Evolutionary conservation across 2,329 filamentous ascomycete genomes (phyloP), one percentile per base, ranked within the genome.

Genomic region (Hypoxylon sp.): DNA sequence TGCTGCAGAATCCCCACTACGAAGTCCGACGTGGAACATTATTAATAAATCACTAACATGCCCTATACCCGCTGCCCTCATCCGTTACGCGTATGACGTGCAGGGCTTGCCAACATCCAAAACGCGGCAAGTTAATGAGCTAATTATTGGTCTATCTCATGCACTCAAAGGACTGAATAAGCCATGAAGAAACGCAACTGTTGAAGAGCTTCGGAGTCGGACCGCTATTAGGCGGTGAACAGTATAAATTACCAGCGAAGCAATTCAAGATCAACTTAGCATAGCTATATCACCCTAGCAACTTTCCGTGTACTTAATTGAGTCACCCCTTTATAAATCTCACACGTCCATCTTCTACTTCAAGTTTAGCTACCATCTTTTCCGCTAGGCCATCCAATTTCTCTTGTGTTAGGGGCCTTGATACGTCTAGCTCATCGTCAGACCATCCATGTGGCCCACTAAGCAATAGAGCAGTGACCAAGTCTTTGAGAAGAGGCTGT

Each of bases 401-500:
- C 49, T 65, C 60, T 28, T 53, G 59, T 11, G 65, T 68, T 48
- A 62, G 57, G 1, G 45, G 50, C 5, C 51, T 38, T 5, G 64
- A 10, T 30, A 68, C 52, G 10, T 60, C 23, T n/a, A 68, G 38
- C 41, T 72, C 68, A 19, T 69, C 63, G 10, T 64, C 63, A 2
- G 30, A 21, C 66, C 67, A 69, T 11, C 66, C 68, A 11, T 70
- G 45, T 5, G 72, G 52, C 28, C 60, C 41, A 41, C 60, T 59
- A 7, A 56, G 17, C 13, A 72, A 48, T 13, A 71, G 58, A 1
- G 60, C 62, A 7, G 67, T 67, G 17, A 67, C 21, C 2, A 66
- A 72, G 13, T 67, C 23, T 34, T 64, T 72, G 25, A 72, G 61
- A 28, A 74, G 63, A 21, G 69, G 62, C 32, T 72, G 61, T 10